Evolutionary conservation across 176 grass and related monocot species (phyloP).

Genomic region (Tuctoria greenei): DNA sequence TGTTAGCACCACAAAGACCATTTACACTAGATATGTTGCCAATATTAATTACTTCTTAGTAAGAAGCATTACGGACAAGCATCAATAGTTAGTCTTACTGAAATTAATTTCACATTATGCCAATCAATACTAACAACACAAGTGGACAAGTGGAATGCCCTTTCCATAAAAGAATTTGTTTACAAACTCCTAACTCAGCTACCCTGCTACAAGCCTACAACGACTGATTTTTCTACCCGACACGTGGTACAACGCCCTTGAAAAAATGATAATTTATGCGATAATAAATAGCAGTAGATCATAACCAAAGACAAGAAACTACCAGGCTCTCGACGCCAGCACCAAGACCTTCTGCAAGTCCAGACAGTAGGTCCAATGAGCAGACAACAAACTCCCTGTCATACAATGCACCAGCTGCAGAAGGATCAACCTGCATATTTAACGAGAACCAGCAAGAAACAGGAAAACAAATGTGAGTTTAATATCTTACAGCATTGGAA

Average conservation of each 20-base stretch:
- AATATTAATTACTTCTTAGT: not conserved
- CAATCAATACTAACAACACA: not conserved
- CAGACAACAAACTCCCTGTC: constrained; percentile 96
- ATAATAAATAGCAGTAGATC: not conserved
- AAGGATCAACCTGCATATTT: constrained; percentile 74
- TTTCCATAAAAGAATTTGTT: not conserved
- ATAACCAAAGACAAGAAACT: constrained; percentile 37
- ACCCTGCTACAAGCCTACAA: not conserved
- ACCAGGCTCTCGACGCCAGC: constrained; percentile 85
- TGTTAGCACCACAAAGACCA: no score
- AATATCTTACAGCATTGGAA: constrained; percentile 4
- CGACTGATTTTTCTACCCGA: not conserved
- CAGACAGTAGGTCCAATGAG: constrained; percentile 85
- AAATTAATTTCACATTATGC: not conserved
- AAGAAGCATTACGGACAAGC: not conserved
- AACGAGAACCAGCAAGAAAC: constrained; percentile 17
- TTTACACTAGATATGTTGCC: no score
- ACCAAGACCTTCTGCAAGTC: constrained; percentile 80
- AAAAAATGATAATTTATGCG: not conserved
- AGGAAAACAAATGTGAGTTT: not conserved
- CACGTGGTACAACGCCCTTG: not conserved
- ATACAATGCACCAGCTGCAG: constrained; percentile 66
- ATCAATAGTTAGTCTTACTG: not conserved
- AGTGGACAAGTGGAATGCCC: not conserved
- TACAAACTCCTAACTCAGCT: not conserved